Base-by-base conservation (phyloP, 306 rosid genomes). In the Fragaria vesca region DNA sequence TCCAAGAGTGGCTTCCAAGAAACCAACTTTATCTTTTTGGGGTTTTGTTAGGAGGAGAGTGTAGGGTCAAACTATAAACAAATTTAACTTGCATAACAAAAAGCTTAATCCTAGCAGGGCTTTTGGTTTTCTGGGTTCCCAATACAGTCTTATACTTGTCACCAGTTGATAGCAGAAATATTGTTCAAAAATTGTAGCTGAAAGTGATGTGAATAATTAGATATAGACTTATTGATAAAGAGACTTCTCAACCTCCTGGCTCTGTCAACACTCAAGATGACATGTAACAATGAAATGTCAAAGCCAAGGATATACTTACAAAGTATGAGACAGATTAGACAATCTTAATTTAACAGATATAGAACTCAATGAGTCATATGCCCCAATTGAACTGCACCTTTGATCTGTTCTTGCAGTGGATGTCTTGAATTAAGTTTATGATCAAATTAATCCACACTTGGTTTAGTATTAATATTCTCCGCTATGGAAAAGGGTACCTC, bases 1-100 rank as follows among this genome's bases (percentile, higher is more conserved):
- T 80, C 83, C 57, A 73, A 77, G 91, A 88, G 97, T 90, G 90
- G 86, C 91, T 93, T 93, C 90, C 93, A 88, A 90, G 97, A 91
- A 93, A 88, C 91, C 81, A 66, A 81, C 91, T 88, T 81, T 71
- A 73, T 62, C 76, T 79, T 77, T 80, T 83, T 81, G 63, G 80
- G 57, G 46, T 62, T 67, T 63, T 68, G 18, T 20, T 61, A 47
- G 45, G 84, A 63, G 79, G 66, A 75, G n/a, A 55, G 68, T 21
- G 55, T 76, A 81, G 85, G 82, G 78, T 85, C 71, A 75, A 75
- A 46, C 61, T 83, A 66, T 57, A 72, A 58, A 65, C 67, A 73
- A 52, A 58, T 34, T 65, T 34, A 38, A 63, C 75, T 68, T 75
- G n/a, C 68, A 30, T 4, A 46, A 46, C 50, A 45, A 62, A 46